Evolutionary conservation across 768 basidiomycete species (phyloP), one percentile per base, ranked within the genome.

Genomic region (Kwoniella mangroviensis): DNA sequence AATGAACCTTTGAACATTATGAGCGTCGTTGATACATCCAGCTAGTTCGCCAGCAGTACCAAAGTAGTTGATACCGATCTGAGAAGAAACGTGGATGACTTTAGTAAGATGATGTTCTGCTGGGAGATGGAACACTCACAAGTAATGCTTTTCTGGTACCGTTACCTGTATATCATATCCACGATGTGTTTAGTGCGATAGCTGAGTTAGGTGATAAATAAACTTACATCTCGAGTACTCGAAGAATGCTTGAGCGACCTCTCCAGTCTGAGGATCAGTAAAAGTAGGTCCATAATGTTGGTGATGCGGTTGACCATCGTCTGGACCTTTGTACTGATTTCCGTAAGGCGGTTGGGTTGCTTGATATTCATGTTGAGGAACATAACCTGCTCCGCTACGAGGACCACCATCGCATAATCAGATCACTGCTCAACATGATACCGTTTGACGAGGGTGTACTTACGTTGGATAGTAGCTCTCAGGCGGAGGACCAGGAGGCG

Each of bases 11-110:
- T 88, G 86, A 61, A 98, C 88, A 80, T 94, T 95, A 56, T 85
- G 83, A 0, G 89, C 95, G 76, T 98, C 96, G 80, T 98, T 95
- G 81, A 96, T 90, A 79, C 96, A 98, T 6, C 96, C 96, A 0
- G 85, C 83, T 6, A 98, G 85, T 74, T 89, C 87, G 15, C 87
- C 87, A 2, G 80, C 78, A 73, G 89, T 88, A 2, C 92, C 90
- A 24, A 86, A 79, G 80, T 98, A 98, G 75, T 84, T 84, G 78
- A 97, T 92, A 0, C 95, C 94, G 72, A 97, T 89, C 93, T 93
- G 73, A 28, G 45, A 34, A 34, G 34, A 34, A 34, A 34, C 13
- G 22, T 40, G 45, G 41, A 22, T 15, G 24, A 41, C 7, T 40
- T 56, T 19, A 45, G 21, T 53, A 15, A 21, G 9, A 56, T 3